Percentiles rank a stretch among this genome's conserved stretches.
phyloP scores from a whole-genome alignment of 2,329 filamentous ascomycete species.

The Juglanconis sp. region DNA sequence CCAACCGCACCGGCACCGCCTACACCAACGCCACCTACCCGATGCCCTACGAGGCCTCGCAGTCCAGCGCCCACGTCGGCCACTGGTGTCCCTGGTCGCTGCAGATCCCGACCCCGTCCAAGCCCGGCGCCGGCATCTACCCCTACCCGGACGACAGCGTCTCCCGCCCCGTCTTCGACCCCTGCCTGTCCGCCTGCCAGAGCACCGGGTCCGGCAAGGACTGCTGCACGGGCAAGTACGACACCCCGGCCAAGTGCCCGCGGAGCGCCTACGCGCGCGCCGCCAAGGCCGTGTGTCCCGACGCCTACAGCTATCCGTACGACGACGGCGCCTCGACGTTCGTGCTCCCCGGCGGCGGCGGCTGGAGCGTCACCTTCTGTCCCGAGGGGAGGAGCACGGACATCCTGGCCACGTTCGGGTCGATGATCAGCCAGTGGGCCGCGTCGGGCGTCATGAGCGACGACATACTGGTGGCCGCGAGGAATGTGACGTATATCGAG shows the following conservation, averaged over 20 bases:
- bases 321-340: constrained; percentile 59
- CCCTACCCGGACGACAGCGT: constrained; percentile 77
- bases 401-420: constrained; percentile 51
- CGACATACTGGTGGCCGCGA: constrained; percentile 30
- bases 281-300: constrained; percentile 75
- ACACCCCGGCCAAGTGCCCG: constrained; percentile 60
- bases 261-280: constrained; percentile 65
- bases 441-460: constrained; percentile 36
- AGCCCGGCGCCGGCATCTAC: constrained; percentile 73
- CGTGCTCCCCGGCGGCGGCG: constrained; percentile 63
- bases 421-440: constrained; percentile 47
- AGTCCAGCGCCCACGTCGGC: constrained; percentile 55
- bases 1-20: constrained; percentile 48
- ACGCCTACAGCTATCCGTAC: constrained; percentile 77
- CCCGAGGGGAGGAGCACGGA: constrained; percentile 60
- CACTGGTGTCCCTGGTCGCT: constrained; percentile 81
- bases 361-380: constrained; percentile 78
- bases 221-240: constrained; percentile 72
- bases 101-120: constrained; percentile 63
- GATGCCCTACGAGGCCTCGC: constrained; percentile 61
- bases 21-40: constrained; percentile 65
- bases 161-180: constrained; percentile 67
- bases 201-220: constrained; percentile 64
- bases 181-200: constrained; percentile 74
- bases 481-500: constrained; percentile 36